Conservation (phyloP, 176 grass and related monocot genomes). For the Bonia amplexicaulis region DNA sequence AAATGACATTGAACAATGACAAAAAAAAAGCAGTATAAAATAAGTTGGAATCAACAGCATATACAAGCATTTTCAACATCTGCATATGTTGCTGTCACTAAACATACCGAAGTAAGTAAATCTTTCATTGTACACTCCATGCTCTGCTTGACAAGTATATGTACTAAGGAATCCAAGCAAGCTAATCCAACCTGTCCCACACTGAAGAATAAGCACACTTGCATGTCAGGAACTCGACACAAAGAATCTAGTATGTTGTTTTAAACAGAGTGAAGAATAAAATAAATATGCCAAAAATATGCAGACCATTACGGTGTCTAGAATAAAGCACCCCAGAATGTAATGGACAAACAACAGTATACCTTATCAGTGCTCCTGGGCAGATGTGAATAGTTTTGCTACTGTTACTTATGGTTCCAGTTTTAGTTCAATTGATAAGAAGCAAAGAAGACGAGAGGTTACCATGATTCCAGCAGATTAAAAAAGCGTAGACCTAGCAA, state of each 20-base stretch:
- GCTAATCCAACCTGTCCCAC: conserved; percentile 68
- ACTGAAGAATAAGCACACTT: conserved; percentile 37
- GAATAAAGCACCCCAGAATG: not conserved
- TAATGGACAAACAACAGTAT: not conserved
- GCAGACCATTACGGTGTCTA: not conserved
- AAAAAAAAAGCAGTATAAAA: not conserved
- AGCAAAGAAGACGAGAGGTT: conserved; percentile 10
- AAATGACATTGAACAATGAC: not conserved
- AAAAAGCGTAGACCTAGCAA: conserved; percentile 67
- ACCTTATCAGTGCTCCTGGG: not conserved
- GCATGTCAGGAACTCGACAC: not conserved
- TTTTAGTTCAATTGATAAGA: not conserved
- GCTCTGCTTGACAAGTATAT: conserved; percentile 40
- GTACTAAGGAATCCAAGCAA: conserved; percentile 63
- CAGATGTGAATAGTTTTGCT: not conserved
- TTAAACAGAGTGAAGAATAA: not conserved
- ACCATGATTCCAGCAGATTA: conserved; percentile 72
- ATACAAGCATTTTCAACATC: not conserved
- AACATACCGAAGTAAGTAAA: conserved; percentile 47
- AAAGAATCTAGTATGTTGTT: conserved; percentile 6
- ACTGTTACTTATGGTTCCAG: not conserved
- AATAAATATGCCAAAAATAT: not conserved
- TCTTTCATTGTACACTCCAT: conserved; percentile 51
- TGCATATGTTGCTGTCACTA: not conserved
- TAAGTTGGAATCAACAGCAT: not conserved